Conservation (phyloP, 495 filamentous ascomycete species). For the Diplogelasinospora grovesii region DNA sequence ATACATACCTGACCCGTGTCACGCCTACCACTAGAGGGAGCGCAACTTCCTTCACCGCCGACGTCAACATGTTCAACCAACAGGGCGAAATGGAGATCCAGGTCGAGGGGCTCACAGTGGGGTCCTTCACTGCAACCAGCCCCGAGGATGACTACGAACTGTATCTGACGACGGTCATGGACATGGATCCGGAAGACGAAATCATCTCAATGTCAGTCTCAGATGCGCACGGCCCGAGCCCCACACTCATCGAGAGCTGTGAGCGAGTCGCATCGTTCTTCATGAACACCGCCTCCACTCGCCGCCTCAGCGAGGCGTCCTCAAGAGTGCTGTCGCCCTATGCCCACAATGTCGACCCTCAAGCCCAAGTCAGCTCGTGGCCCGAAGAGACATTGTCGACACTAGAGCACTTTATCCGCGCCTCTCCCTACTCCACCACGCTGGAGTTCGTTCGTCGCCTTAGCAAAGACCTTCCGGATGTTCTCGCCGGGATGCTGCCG, state of each 20-base stretch:
- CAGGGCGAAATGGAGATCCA: constrained; percentile 31
- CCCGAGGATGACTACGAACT: constrained; percentile 38
- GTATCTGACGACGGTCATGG: constrained; percentile 33
- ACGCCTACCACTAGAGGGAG: constrained; percentile 15
- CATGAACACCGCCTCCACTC: neutral
- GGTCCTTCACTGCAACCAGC: constrained; percentile 27
- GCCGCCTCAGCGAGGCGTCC: constrained; percentile 1
- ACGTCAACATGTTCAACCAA: constrained; percentile 32
- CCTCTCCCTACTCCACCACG: constrained; percentile 24
- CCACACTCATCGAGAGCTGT: constrained; percentile 29
- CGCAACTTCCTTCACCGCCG: constrained; percentile 28
- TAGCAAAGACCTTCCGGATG: constrained; percentile 18
- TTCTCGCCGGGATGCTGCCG: constrained; percentile 18
- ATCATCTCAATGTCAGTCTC: constrained; percentile 16
- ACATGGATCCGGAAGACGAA: constrained; percentile 35
- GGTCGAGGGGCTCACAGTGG: constrained; percentile 33
- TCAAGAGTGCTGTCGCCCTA: neutral
- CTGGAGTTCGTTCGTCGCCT: constrained; percentile 24
- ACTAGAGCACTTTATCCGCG: constrained; percentile 23
- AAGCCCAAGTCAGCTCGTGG: constrained; percentile 14
- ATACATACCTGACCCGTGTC: constrained; percentile 26
- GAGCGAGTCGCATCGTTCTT: constrained; percentile 31
- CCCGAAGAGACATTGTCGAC: constrained; percentile 24
- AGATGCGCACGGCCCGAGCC: neutral
- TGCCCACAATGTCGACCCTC: neutral